Evolutionary conservation across 108 stramenopile species (phyloP), one percentile per base, ranked within the genome.

Genomic region (Pseudonitzschia delicatissima): DNA sequence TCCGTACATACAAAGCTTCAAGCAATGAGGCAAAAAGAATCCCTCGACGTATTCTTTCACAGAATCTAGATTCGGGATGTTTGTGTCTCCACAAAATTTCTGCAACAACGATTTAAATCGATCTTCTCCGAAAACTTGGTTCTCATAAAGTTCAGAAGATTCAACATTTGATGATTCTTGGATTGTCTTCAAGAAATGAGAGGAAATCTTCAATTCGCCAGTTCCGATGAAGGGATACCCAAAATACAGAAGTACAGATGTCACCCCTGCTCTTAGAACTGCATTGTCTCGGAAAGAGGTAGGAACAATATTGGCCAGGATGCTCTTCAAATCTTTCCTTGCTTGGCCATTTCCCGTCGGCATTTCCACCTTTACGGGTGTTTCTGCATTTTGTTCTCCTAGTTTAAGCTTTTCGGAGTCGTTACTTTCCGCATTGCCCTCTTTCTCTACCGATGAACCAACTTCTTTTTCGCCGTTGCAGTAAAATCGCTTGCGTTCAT

Each of bases 11-110:
- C 87, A 89, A 18, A 90, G 72, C 31, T 75, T 71, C 20, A 92
- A 73, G 39, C 91, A 92, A 71, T 90, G 88, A n/a, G 91, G 91
- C 39, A 92, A 61, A 18, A 92, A 69, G 20, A 73, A 67, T 1
- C 62, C 57, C 36, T 73, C 72, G 37, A 87, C 68, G 64, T 92
- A 92, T 13, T 80, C 39, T n/a, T 40, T n/a, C 17, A 79, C 15
- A 0, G 9, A 15, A 6, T 69, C 61, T 12, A 34, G 17, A 15
- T 53, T 31, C 11, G 77, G 77, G n/a, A 73, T 25, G 3, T 70
- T 57, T n/a, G 27, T 20, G 12, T 59, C 63, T 17, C 37, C 60
- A 8, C 39, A 52, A 18, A 66, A 26, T 20, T 51, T 44, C 25
- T 34, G 25, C 23, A 82, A 44, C 12, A 45, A 35, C 0, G 49